Evolutionary conservation across 768 basidiomycete genomes (phyloP).

Genomic region (Termitomyces sp.): DNA sequence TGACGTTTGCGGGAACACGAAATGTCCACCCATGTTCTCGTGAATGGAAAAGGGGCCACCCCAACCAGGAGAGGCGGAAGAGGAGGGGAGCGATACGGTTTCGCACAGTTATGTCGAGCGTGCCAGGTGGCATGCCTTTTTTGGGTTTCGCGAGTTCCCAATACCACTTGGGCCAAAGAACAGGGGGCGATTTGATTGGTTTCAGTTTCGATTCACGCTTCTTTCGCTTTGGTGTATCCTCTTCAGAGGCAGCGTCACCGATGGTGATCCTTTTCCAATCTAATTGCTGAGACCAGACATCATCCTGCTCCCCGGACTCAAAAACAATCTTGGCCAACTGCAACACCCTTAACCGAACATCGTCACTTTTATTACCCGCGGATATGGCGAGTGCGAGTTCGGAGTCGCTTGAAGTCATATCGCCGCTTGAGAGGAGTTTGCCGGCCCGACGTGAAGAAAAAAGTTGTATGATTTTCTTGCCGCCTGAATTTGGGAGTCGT

Average conservation of each 20-base stretch:
- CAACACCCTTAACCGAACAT: conserved; percentile 29
- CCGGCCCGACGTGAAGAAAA: conserved; percentile 43
- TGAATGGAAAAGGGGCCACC: conserved; percentile 79
- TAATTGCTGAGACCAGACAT: conserved; percentile 60
- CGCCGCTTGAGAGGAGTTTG: conserved; percentile 35
- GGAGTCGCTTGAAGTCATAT: conserved; percentile 32
- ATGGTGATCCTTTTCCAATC: conserved; percentile 49
- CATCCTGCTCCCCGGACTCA: conserved; percentile 20
- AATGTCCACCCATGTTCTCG: conserved; percentile 90
- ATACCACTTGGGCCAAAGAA: conserved; percentile 96
- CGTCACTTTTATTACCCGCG: conserved; percentile 29
- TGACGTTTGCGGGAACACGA: conserved; percentile 53
- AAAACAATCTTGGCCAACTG: conserved; percentile 33
- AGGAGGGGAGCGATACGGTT: conserved; percentile 81
- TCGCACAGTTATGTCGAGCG: conserved; percentile 80
- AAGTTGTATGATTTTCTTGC: conserved; percentile 37
- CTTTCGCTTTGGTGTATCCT: conserved; percentile 14
- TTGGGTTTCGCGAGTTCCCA: conserved; percentile 81
- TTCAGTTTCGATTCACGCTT: conserved; percentile 26
- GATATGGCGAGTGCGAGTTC: conserved; percentile 45
- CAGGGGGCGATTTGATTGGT: conserved; percentile 36
- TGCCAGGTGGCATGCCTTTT: conserved; percentile 59
- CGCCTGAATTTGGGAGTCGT: conserved; percentile 38
- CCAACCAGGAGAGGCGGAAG: conserved; percentile 82
- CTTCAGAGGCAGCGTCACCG: conserved; percentile 2